phyloP scores from a whole-genome alignment of 441 rosid genomes.

The Populus hybrid region DNA sequence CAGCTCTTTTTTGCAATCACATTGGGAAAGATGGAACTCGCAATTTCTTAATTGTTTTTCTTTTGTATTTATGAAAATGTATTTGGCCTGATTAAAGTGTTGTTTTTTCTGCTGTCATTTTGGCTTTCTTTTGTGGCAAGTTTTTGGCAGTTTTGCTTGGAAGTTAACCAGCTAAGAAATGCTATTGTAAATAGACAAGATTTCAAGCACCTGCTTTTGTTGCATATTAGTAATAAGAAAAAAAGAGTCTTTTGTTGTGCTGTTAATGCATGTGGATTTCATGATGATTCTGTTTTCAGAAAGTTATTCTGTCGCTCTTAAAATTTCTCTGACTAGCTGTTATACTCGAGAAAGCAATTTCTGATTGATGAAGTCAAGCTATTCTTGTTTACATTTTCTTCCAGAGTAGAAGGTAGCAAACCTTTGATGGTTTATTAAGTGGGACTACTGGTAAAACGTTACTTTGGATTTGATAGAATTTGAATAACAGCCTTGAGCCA shows the following conservation, averaged over 20 bases:
- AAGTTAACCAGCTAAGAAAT: background rate
- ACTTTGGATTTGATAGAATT: background rate
- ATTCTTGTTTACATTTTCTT: background rate
- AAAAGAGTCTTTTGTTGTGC: background rate
- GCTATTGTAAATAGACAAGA: background rate
- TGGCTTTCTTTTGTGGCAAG: background rate
- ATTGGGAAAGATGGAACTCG: slow-evolving; percentile 13
- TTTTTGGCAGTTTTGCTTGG: background rate
- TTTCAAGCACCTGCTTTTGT: background rate
- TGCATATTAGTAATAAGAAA: background rate
- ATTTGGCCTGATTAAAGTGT: background rate
- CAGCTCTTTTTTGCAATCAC: slow-evolving; percentile 2
- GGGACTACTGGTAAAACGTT: background rate
- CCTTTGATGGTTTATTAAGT: background rate
- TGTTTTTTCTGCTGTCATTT: background rate
- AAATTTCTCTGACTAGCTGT: background rate
- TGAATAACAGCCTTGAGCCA: background rate
- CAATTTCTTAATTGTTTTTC: slow-evolving; percentile 12
- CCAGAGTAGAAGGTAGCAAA: background rate
- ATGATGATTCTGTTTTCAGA: background rate
- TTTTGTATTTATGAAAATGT: background rate
- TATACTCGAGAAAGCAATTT: background rate
- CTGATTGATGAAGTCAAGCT: background rate
- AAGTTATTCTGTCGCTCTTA: background rate
- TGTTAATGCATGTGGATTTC: background rate